A percentile compares a stretch with the other conserved stretches of the same genome.
Conservation (phyloP, 768 basidiomycete genomes). For the Stropharia rugosoannulata region DNA sequence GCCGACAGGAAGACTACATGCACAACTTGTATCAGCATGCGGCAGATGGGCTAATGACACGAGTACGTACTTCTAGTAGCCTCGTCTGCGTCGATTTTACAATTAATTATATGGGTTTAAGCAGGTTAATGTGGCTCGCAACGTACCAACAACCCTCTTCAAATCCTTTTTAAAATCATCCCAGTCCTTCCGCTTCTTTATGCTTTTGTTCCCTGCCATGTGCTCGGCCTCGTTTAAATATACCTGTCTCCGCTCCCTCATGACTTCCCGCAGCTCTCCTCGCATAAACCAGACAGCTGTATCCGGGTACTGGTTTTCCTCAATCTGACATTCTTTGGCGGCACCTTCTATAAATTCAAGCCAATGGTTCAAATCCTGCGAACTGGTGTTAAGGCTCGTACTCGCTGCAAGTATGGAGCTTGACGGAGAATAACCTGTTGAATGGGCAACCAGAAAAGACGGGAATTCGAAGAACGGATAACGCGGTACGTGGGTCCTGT, state of each 20-base stretch:
- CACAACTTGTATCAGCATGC: background rate
- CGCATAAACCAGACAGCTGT: conserved; percentile 25
- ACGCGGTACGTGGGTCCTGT: conserved; percentile 19
- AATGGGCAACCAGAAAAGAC: background rate
- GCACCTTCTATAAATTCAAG: conserved; percentile 20
- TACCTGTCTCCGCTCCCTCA: conserved; percentile 18
- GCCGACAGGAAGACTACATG: background rate
- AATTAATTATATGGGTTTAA: background rate
- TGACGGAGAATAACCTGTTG: background rate
- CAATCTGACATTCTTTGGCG: conserved; percentile 17
- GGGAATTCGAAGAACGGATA: conserved; percentile 24
- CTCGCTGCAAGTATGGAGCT: background rate
- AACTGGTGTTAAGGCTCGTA: background rate
- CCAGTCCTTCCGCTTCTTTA: conserved; percentile 21
- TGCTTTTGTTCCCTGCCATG: conserved; percentile 5
- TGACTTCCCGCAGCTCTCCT: conserved; percentile 26
- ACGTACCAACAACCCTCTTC: conserved; percentile 24
- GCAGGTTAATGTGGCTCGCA: background rate
- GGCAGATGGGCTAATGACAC: too few species aligned
- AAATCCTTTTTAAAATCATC: conserved; percentile 24
- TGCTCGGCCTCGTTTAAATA: conserved; percentile 17
- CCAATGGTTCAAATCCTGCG: conserved; percentile 21
- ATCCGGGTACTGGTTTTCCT: conserved; percentile 20
- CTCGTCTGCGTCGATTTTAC: background rate
- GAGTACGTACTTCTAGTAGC: conserved; percentile 3